Evolutionary conservation across 371 early-diverging fungal species (phyloP), one percentile per base, ranked within the genome.

Genomic region (Mortierella sp.): DNA sequence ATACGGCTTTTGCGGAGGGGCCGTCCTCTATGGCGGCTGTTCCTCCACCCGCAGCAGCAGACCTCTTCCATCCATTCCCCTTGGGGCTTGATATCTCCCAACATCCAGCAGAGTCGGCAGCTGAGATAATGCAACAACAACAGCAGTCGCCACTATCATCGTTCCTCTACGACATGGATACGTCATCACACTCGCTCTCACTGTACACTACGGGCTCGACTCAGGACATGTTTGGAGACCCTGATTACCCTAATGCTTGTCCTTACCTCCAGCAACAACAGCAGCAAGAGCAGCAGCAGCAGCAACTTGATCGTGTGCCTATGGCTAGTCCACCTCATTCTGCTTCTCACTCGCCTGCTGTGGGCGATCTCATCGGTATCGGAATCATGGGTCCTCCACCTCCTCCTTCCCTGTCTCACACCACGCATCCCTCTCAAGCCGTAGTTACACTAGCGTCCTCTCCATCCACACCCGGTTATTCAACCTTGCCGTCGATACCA

Each of bases 151-250:
- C 60, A 24, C 23, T 61, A 11, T 61, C 61, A 4, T 44, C 52
- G 1, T 62, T 62, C 42, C 49, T 50, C 43, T 32, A 64, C 21
- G 43, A 43, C 32, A 51, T 57, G 55, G 42, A 42, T 8, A 21
- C 48, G 3, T 37, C 50, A 11, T 26, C 30, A 2, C 47, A 46
- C 11, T 41, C 56, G 9, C 32, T 53, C 15, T 50, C 58, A 15
- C 24, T 58, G 7, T 58, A 58, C 27, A n/a, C 34, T 44, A 19
- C 44, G 5, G 39, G 39, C 14, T 41, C 60, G 5, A 43, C 50
- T 1, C 50, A 50, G 12, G 60, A 41, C 21, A 31, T 47, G 23
- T 37, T 60, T n/a, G 27, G 43, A 4, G 31, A 37, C 8, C 27
- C 44, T n/a, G 43, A 55, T 28, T 55, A 55, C 31, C 43, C 14